Evolutionary conservation across 2,329 filamentous ascomycete genomes (phyloP).

Genomic region (Cladosporium sp.): DNA sequence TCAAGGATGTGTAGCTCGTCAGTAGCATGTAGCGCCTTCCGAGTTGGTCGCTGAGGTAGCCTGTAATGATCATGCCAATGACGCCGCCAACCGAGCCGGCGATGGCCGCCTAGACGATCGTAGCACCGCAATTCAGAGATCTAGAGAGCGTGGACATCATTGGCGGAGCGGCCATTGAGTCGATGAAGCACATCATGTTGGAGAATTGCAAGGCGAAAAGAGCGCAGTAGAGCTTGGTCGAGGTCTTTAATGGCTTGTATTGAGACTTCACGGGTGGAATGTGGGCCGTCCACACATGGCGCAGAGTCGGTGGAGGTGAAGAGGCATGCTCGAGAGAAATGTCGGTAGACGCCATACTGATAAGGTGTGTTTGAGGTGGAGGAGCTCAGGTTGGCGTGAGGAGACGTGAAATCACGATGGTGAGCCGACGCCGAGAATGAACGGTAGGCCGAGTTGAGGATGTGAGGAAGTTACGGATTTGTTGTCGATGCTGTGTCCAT

Average conservation of each 20-base stretch:
- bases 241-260: slow-evolving; percentile 1
- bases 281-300: slow-evolving; percentile 7
- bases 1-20: slow-evolving; percentile 7
- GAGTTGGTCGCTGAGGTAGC: slow-evolving; percentile 20
- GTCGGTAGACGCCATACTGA: not conserved
- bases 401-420: too few species aligned
- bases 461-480: too few species aligned
- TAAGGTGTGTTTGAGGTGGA: not conserved
- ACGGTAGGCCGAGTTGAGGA: too few species aligned
- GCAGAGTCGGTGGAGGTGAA: not conserved
- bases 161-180: slow-evolving; percentile 15
- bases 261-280: slow-evolving; percentile 4
- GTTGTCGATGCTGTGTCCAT: too few species aligned
- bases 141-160: slow-evolving; percentile 13
- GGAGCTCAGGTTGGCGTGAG: not conserved
- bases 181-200: slow-evolving; percentile 7
- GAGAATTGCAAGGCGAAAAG: slow-evolving; percentile 7
- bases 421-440: too few species aligned
- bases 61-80: slow-evolving; percentile 18
- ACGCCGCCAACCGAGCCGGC: slow-evolving; percentile 15
- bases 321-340: not conserved
- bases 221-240: not conserved
- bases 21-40: slow-evolving; percentile 18
- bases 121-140: slow-evolving; percentile 13
- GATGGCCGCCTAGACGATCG: slow-evolving; percentile 18